Evolutionary conservation across 164 flowering plant species (phyloP).

Genomic region (Taxillus chinensis): DNA sequence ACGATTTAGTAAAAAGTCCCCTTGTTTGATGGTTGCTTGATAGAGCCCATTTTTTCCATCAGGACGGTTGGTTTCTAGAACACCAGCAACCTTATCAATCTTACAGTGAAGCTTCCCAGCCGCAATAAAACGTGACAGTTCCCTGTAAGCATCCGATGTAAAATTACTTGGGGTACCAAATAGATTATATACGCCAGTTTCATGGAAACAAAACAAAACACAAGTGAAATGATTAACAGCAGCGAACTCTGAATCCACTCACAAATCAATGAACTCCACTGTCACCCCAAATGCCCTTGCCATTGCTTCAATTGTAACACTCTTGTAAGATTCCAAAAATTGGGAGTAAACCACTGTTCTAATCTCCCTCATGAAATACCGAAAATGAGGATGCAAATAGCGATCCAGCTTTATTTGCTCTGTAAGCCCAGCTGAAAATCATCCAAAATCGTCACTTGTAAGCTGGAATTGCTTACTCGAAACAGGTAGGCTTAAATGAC

Average conservation of each 20-base stretch:
- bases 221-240: not conserved
- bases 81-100: constrained; percentile 99
- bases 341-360: constrained; percentile 88
- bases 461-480: no score
- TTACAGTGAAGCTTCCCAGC: constrained; percentile 98
- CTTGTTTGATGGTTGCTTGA: constrained; percentile 95
- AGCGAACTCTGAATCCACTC: constrained; percentile 21
- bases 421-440: constrained; percentile 67
- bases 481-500: no score
- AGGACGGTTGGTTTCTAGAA: constrained; percentile 87
- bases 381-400: constrained; percentile 87
- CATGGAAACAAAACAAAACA: not conserved
- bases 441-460: not conserved
- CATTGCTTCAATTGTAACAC: constrained; percentile 99
- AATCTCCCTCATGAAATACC: constrained; percentile 95
- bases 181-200: not conserved
- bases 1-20: constrained; percentile 82
- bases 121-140: constrained; percentile 89
- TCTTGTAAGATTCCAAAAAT: constrained; percentile 92
- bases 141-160: constrained; percentile 38
- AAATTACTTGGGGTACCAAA: not conserved
- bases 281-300: constrained; percentile 92
- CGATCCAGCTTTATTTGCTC: constrained; percentile 85
- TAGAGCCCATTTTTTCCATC: constrained; percentile 95
- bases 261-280: constrained; percentile 90